phyloP scores from a whole-genome alignment of 1,139 yeast genomes.

The Geotrichum phurueaensis region DNA sequence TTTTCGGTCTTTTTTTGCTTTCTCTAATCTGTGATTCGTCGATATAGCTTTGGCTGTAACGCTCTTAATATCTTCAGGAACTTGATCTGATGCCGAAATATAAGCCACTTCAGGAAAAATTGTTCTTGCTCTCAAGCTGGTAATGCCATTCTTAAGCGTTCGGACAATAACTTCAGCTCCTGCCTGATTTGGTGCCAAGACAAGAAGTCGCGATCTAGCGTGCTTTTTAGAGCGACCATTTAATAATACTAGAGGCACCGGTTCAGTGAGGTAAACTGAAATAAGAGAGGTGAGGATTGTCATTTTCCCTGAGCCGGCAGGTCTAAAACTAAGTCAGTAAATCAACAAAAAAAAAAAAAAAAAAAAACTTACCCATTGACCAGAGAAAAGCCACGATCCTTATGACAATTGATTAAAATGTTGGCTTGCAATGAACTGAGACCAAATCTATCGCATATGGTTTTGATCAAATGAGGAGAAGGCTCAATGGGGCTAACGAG shows the following conservation, averaged over 20 bases:
- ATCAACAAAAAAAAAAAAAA: background rate
- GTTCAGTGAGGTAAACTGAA: background rate
- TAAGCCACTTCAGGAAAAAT: background rate
- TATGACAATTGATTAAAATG: background rate
- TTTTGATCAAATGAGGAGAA: background rate
- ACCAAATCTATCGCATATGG: background rate
- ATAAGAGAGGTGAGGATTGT: background rate
- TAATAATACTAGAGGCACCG: background rate
- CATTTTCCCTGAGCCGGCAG: slow-evolving; percentile 7
- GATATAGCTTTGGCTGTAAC: background rate
- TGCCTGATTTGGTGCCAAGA: background rate
- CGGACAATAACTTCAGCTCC: background rate
- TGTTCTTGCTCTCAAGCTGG: background rate
- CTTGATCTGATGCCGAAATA: background rate
- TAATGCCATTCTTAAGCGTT: background rate
- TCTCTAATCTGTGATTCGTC: background rate
- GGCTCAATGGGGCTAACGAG: background rate
- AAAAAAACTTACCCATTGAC: slow-evolving; percentile 4
- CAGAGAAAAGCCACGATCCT: slow-evolving; percentile 1
- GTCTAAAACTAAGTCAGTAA: background rate
- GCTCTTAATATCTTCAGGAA: background rate
- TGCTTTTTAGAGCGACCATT: background rate
- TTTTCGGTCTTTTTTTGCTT: background rate
- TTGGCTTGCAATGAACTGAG: background rate
- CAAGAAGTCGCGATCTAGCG: background rate